Base-by-base conservation (phyloP, 768 basidiomycete genomes). In the Mycena galericulata region DNA sequence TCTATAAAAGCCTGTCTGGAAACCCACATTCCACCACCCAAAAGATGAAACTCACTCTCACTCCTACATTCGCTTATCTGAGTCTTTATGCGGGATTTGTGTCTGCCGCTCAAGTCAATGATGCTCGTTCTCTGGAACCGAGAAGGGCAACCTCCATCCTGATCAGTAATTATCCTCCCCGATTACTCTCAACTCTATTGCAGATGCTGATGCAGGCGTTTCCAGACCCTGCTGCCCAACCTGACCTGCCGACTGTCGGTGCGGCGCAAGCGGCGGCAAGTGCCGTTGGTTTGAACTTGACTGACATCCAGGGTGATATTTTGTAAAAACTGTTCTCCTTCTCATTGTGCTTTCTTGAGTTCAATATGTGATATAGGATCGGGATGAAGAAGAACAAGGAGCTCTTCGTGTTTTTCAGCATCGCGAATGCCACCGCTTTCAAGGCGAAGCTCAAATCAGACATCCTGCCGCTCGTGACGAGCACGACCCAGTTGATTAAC, bases 321-420 rank as follows among this genome's bases (percentile, higher is more conserved):
- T 29, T 75, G 74, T 74, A 38, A n/a, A n/a, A n/a, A n/a, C n/a
- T n/a, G n/a, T n/a, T n/a, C n/a, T n/a, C n/a, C n/a, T n/a, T n/a
- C n/a, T n/a, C n/a, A n/a, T n/a, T n/a, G n/a, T n/a, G n/a, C n/a
- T n/a, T n/a, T n/a, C n/a, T n/a, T n/a, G n/a, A n/a, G n/a, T n/a
- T n/a, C n/a, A n/a, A n/a, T n/a, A n/a, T n/a, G n/a, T n/a, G n/a
- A 45, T 27, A 7, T 20, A 73, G 74, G 24, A 69, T 74, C 43
- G 75, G 74, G 4, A 73, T 76, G 74, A 69, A 57, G 49, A 75
- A 76, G 65, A 70, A 72, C 18, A 66, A 41, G 27, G 74, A 76
- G 53, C 65, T 75, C 26, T 76, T 76, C 63, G 68, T 67, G 41
- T 76, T 76, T 64, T 74, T 73, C 64, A 24, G 27, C 34, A 76